These are phyloP conservation scores for Didymosphaeria variabile DNA, from an alignment of 2,329 filamentous ascomycete genomes.

Conservation along the genomic window DNA sequence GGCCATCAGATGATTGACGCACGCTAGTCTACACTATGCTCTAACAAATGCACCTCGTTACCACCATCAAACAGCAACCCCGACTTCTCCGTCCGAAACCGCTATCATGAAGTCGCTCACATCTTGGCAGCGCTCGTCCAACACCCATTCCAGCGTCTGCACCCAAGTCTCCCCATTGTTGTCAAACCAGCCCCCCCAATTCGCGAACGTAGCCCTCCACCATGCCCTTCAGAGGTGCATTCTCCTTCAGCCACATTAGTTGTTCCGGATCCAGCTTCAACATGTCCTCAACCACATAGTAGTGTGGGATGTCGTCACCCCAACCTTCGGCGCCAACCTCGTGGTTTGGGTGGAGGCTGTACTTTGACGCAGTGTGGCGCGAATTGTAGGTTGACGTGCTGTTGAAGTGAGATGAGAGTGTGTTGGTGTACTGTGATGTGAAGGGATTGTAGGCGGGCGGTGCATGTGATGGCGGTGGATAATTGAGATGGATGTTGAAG, in stretches of 20 bases:
- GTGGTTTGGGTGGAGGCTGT: conserved; percentile 58
- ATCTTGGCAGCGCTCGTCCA: conserved; percentile 64
- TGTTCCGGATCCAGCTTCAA: conserved; percentile 70
- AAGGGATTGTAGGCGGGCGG: conserved; percentile 22
- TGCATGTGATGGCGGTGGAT: conserved; percentile 44
- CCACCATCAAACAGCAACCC: conserved; percentile 60
- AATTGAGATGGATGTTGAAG: conserved; percentile 64
- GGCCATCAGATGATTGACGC: neutral
- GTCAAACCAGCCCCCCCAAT: conserved; percentile 67
- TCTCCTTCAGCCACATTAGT: conserved; percentile 65
- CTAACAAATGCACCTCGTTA: neutral
- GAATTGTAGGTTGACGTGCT: conserved; percentile 43
- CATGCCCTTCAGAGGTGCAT: conserved; percentile 64
- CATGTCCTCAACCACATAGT: conserved; percentile 72
- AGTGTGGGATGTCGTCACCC: conserved; percentile 71
- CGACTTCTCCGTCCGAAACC: conserved; percentile 74
- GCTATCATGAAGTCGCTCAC: conserved; percentile 67
- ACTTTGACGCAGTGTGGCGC: conserved; percentile 56
- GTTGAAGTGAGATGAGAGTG: conserved; percentile 50
- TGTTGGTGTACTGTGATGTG: conserved; percentile 25
- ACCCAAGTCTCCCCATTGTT: conserved; percentile 71
- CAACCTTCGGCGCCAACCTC: conserved; percentile 68
- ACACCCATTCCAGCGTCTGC: conserved; percentile 66
- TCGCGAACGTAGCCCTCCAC: conserved; percentile 63
- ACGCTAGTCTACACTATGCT: neutral